Evolutionary conservation across 1,139 yeast genomes (phyloP).

Genomic region (Yamadazyma dendronema): DNA sequence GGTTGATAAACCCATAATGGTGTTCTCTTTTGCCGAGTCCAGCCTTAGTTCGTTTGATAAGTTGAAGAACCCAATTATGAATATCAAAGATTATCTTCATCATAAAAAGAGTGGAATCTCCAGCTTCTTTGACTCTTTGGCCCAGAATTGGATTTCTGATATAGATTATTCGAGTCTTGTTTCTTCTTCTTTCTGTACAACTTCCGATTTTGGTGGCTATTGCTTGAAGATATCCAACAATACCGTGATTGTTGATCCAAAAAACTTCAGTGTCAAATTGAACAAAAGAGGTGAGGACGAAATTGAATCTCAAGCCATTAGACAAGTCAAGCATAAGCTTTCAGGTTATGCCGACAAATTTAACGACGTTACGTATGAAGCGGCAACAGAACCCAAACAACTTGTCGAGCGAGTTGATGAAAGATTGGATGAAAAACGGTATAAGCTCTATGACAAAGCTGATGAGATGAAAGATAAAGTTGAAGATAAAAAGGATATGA

Average conservation of each 20-base stretch:
- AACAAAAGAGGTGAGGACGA: slow-evolving; percentile 4
- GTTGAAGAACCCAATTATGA: slow-evolving; percentile 20
- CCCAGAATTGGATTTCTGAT: slow-evolving; percentile 36
- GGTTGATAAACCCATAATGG: slow-evolving; percentile 27
- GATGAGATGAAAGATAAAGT: slow-evolving; percentile 15
- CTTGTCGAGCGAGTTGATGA: slow-evolving; percentile 21
- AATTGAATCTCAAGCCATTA: slow-evolving; percentile 20
- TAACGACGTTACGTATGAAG: slow-evolving; percentile 20
- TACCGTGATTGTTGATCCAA: slow-evolving; percentile 29
- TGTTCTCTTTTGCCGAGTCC: slow-evolving; percentile 25
- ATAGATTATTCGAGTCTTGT: slow-evolving; percentile 31
- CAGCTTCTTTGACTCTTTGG: slow-evolving; percentile 41
- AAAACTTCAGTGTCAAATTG: background rate
- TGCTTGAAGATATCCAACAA: slow-evolving; percentile 37
- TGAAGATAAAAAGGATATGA: slow-evolving; percentile 12
- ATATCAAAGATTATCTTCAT: slow-evolving; percentile 21
- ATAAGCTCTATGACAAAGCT: slow-evolving; percentile 15
- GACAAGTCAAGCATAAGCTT: slow-evolving; percentile 23
- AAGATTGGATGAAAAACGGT: slow-evolving; percentile 18
- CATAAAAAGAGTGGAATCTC: slow-evolving; percentile 19
- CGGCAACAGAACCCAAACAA: slow-evolving; percentile 22
- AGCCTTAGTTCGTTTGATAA: slow-evolving; percentile 4
- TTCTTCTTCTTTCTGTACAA: slow-evolving; percentile 43
- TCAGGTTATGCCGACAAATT: slow-evolving; percentile 17
- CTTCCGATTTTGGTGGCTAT: slow-evolving; percentile 26